Evolutionary conservation across 805 yeast genomes (phyloP).

Genomic region (Kazachstania bromeliacearum): DNA sequence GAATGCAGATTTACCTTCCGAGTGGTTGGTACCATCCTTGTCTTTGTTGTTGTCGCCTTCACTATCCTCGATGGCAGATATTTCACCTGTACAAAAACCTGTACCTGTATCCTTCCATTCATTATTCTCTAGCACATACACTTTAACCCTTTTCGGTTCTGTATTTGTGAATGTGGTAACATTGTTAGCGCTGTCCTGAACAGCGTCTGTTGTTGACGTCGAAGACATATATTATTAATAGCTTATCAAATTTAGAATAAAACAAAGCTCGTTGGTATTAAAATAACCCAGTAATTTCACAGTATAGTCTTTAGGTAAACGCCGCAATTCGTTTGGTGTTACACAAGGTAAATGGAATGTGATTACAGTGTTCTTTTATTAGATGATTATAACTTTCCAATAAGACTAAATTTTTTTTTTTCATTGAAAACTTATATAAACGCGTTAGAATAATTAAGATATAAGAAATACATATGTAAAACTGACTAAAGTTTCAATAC

Average conservation of each 20-base stretch:
- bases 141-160: constrained; percentile 73
- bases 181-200: too few species aligned
- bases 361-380: too few species aligned
- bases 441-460: not conserved
- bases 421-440: not conserved
- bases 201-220: too few species aligned
- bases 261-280: too few species aligned
- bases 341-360: too few species aligned
- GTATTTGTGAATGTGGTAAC: too few species aligned
- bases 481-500: constrained; percentile 30
- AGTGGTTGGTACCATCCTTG: constrained; percentile 11
- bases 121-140: constrained; percentile 72
- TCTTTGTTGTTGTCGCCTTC: constrained; percentile 10
- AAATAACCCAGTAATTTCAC: too few species aligned
- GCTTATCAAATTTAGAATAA: too few species aligned
- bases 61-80: constrained; percentile 8
- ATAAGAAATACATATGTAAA: not conserved
- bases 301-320: too few species aligned
- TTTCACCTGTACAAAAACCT: constrained; percentile 71
- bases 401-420: not conserved
- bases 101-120: constrained; percentile 92
- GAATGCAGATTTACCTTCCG: constrained; percentile 37
- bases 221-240: too few species aligned
- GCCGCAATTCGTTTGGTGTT: too few species aligned
- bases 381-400: too few species aligned